Base-by-base conservation (phyloP, 208 protist species). In the Tetramitus jugosus region DNA sequence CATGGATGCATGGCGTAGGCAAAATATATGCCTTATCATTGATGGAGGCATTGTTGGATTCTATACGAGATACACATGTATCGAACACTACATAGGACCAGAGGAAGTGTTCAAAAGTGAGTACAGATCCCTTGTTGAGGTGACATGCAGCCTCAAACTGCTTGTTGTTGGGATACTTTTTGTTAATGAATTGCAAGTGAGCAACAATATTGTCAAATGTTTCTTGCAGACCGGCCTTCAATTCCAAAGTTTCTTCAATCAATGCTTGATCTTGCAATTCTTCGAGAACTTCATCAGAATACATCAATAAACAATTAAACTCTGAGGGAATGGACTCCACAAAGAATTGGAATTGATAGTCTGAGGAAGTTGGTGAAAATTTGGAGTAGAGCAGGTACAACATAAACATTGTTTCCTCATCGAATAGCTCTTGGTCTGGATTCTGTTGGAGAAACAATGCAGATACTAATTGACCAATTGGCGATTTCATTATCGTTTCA, bases 21-120 rank as follows among this genome's bases (percentile, higher is more conserved):
- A 69, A 17, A 45, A 29, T 69, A 13, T 69, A 17, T 40, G 17
- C 13, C 29, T 29, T 37, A 69, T 26, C 37, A n/a, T n/a, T n/a
- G n/a, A n/a, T n/a, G n/a, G n/a, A n/a, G n/a, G n/a, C n/a, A n/a
- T n/a, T n/a, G n/a, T n/a, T n/a, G n/a, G n/a, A n/a, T n/a, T n/a
- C n/a, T n/a, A n/a, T n/a, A n/a, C n/a, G n/a, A n/a, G n/a, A n/a
- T 29, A 8, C 29, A 13, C 37, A 43, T 17, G 33, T 37, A 43
- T 69, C 62, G 13, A 31, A 69, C 29, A 43, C 35, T 69, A 37
- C 26, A 69, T 69, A 69, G 13, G 62, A 29, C 2, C 20, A 13
- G 14, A 69, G 39, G 43, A 69, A 69, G 39, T 69, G 37, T 40
- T 69, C 62, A 69, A 69, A 69, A 42, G 37, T 45, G 17, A 62